Percentiles rank a stretch among this genome's conserved stretches.
Conservation (phyloP, 192 early-diverging fungal species). For the Spizellomyces sp. region DNA sequence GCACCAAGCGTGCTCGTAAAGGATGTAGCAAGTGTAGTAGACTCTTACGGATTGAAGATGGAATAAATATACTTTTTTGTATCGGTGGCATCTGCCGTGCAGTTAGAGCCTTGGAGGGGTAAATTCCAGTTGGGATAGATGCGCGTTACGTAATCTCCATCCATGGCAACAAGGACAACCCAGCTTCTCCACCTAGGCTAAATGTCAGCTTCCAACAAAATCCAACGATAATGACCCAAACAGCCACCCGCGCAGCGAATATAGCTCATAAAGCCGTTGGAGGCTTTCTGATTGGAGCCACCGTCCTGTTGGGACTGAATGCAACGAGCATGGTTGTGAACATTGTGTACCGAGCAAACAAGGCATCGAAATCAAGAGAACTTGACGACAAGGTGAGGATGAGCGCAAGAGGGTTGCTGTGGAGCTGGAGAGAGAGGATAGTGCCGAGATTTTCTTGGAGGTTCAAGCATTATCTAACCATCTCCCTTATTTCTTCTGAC, state of each 20-base stretch:
- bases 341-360: constrained; percentile 21
- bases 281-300: constrained; percentile 32
- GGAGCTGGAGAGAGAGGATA: too few species aligned
- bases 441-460: too few species aligned
- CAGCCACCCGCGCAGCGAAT: constrained; percentile 27
- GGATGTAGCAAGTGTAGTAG: constrained; percentile 29
- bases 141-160: too few species aligned
- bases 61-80: neutral
- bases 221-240: constrained; percentile 7
- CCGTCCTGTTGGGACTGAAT: constrained; percentile 25
- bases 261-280: constrained; percentile 28
- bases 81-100: too few species aligned
- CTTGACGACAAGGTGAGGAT: neutral
- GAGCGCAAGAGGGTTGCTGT: too few species aligned
- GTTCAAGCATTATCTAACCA: too few species aligned
- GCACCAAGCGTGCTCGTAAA: constrained; percentile 17
- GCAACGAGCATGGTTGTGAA: constrained; percentile 29
- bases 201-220: neutral
- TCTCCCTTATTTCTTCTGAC: too few species aligned
- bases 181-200: too few species aligned
- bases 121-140: too few species aligned
- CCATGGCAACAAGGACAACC: too few species aligned
- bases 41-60: constrained; percentile 14
- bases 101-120: too few species aligned
- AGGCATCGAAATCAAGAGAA: constrained; percentile 9